Base-by-base conservation (phyloP, 1,284 basidiomycete species). In the Trichosporon sp. region DNA sequence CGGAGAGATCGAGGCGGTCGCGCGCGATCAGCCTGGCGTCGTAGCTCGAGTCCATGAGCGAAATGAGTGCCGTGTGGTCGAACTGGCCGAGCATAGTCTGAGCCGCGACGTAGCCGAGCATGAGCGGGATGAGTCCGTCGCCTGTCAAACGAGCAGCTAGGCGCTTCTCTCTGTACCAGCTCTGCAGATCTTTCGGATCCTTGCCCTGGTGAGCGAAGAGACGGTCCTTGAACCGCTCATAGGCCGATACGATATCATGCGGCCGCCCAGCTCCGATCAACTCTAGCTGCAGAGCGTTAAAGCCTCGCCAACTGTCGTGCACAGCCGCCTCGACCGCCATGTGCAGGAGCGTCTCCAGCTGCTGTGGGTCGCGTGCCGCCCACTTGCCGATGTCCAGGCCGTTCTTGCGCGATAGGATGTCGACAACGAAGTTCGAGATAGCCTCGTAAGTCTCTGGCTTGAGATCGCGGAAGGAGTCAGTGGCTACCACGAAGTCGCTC, bases 251-350 rank as follows among this genome's bases (percentile, higher is more conserved):
- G 0, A 69, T 68, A 27, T 66, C 61, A 7, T 23, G 40, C 4
- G 75, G 73, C 21, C 60, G 61, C 1, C 69, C 69, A 1, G 6
- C 33, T 14, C 56, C 60, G 9, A 75, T 27, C 27, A 74, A 61
- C 32, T 67, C 40, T 3, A 74, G 52, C n/a, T 65, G 60, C 9
- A 74, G 54, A 13, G 54, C 44, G 13, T 68, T 63, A 21, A 75
- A 63, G 1, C 71, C 72, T 0, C 52, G 1, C 52, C 65, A 66
- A 11, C 71, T 52, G 25, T 68, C 66, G n/a, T 70, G 60, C 9
- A 65, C 68, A 0, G 69, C 71, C 0, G 70, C 58, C 49, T 75
- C 73, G 13, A 73, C 63, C 3, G 61, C 65, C 67, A 73, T 68
- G 32, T 67, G 57, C 2, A 58, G 34, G 8, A 75, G 33, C 2